A percentile compares a stretch with the other conserved stretches of the same genome.
phyloP scores from a whole-genome alignment of 139 green algal species.

The Tetraselmis striata region DNA sequence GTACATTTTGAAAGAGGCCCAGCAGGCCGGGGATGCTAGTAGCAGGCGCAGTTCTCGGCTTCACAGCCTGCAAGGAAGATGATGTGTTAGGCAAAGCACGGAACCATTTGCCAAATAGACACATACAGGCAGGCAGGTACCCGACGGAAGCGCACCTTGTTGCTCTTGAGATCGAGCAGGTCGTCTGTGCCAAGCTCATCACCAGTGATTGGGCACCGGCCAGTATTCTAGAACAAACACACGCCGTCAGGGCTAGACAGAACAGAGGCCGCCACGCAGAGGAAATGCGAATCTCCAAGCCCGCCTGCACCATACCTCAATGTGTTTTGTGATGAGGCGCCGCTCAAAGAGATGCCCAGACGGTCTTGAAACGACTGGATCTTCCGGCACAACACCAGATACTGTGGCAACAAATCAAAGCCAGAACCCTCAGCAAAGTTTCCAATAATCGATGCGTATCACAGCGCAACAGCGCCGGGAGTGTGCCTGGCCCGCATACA shows the following conservation, averaged over 20 bases:
- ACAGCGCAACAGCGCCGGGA: no score
- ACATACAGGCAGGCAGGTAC: background rate
- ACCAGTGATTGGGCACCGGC: slow-evolving; percentile 75
- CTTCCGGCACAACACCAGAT: slow-evolving; percentile 73
- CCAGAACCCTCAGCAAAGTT: background rate
- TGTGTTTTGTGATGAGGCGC: slow-evolving; percentile 78
- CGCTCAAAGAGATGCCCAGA: slow-evolving; percentile 85
- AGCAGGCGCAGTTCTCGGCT: slow-evolving; percentile 67
- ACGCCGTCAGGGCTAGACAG: slow-evolving; percentile 21
- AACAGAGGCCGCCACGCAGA: background rate
- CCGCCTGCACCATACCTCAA: slow-evolving; percentile 33
- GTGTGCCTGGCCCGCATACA: no score
- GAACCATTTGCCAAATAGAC: background rate
- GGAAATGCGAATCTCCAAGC: background rate
- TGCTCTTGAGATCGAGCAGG: slow-evolving; percentile 65
- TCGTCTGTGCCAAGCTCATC: slow-evolving; percentile 70
- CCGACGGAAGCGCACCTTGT: slow-evolving; percentile 21
- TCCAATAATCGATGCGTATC: no score
- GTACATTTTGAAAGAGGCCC: slow-evolving; percentile 82
- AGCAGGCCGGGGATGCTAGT: slow-evolving; percentile 91
- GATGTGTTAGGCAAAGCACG: background rate
- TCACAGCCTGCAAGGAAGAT: slow-evolving; percentile 46
- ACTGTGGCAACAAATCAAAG: slow-evolving; percentile 41
- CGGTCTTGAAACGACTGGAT: slow-evolving; percentile 79
- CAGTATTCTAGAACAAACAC: slow-evolving; percentile 59